Evolutionary conservation across 176 grass and related monocot genomes (phyloP), one percentile per base, ranked within the genome.

Genomic region (Rhipidocladum racemiflorum): DNA sequence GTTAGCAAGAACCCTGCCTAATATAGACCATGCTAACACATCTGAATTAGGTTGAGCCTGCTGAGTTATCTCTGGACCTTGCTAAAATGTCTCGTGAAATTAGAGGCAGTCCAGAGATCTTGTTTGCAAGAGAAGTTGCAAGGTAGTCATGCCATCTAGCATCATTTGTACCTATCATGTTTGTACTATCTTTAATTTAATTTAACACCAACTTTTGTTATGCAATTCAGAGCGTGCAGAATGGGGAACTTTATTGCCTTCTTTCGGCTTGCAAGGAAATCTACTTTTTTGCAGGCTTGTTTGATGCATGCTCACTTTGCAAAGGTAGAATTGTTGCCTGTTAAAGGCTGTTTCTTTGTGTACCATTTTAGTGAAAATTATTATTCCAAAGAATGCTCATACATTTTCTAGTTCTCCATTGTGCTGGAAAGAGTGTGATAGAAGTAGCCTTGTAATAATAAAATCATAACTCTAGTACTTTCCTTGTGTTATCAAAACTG

Each of bases 301-400:
- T 91, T 97, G 90, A 97, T 97, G 90, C 95, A 97, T 88, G 92
- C 95, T 75, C 92, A 95, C 75, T 98, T 98, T 89, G 87, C 86
- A 77, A 98, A 98, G 89, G 95, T 95, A 89, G 21, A 70, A 24
- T 23, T 27, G 14, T 78, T 78, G 23, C 70, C 20, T 54, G 4
- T 55, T 29, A 38, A 51, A 76, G 65, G 30, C 46, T 82, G 56
- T 57, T 71, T 10, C 62, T 85, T 75, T 61, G 39, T 56, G 34
- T 45, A 81, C 20, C 63, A 13, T 85, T 68, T 27, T 70, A 53
- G 53, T 53, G 44, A 20, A 70, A 81, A 56, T 70, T 62, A 76
- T 70, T 69, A 14, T 61, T 81, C 29, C 24, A 61, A 70, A 69
- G 34, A 70, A 70, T 70, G 40, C 42, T 42, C 50, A 53, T 78